Evolutionary conservation across 768 basidiomycete genomes (phyloP).

Genomic region (Rhizopogon rudus): DNA sequence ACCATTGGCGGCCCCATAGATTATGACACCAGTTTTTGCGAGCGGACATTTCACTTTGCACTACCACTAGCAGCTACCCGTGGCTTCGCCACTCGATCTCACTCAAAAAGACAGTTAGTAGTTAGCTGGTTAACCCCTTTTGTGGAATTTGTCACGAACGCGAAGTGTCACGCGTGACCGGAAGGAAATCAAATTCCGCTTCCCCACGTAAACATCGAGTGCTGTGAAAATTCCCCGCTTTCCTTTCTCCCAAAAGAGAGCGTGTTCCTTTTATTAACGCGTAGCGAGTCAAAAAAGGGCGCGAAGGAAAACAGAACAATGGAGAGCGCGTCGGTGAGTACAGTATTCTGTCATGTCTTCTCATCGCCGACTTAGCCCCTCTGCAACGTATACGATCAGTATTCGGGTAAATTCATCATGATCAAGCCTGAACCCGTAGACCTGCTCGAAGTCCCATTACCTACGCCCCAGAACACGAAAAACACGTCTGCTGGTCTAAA

Average conservation of each 20-base stretch:
- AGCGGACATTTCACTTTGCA: background rate
- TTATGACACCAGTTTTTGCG: slow-evolving; percentile 28
- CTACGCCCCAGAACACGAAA: background rate
- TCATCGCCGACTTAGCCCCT: background rate
- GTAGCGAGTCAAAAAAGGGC: background rate
- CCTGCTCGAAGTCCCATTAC: background rate
- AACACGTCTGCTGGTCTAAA: background rate
- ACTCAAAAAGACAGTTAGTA: too few relatives aligned
- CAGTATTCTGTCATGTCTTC: background rate
- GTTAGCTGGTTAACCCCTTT: too few relatives aligned
- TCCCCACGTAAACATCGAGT: background rate
- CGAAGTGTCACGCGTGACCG: background rate
- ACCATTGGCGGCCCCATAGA: slow-evolving; percentile 65
- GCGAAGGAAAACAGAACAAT: background rate
- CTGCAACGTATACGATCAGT: background rate
- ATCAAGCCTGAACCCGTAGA: background rate
- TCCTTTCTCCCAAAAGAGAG: background rate
- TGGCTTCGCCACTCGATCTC: too few relatives aligned
- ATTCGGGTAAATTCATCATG: background rate
- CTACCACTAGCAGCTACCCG: too few relatives aligned
- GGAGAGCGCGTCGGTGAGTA: background rate
- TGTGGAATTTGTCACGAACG: background rate
- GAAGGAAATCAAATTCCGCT: background rate
- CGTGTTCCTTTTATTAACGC: background rate
- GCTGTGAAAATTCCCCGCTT: background rate